These are phyloP conservation scores for Microdochium trichocladiopsis DNA, from an alignment of 2,329 filamentous ascomycete species.

Conservation along the genomic window DNA sequence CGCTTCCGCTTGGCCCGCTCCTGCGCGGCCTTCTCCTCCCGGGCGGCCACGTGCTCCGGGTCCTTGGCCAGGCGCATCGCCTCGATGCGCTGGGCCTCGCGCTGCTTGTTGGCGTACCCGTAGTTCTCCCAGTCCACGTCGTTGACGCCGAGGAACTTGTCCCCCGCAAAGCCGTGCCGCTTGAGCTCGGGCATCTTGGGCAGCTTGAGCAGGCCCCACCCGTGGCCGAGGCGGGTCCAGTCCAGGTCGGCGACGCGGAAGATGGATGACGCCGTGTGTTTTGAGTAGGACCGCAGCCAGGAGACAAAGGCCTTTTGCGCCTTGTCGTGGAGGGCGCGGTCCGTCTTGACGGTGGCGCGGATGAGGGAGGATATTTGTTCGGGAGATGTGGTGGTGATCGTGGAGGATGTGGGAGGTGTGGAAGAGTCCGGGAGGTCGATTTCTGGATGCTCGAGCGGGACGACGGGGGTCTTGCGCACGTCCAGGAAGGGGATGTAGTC, in stretches of 20 bases:
- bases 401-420: not conserved
- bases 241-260: constrained; percentile 78
- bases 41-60: constrained; percentile 25
- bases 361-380: constrained; percentile 50
- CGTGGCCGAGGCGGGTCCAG: constrained; percentile 73
- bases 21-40: constrained; percentile 21
- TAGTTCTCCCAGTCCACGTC: constrained; percentile 61
- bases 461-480: constrained; percentile 79
- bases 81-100: constrained; percentile 58
- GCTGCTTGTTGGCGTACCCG: constrained; percentile 63
- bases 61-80: constrained; percentile 30
- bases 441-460: constrained; percentile 48
- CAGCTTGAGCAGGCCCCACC: constrained; percentile 80
- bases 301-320: constrained; percentile 88
- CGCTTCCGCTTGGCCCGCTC: constrained; percentile 44
- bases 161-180: constrained; percentile 55
- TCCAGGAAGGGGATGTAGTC: constrained; percentile 85
- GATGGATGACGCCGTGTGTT: constrained; percentile 85
- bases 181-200: constrained; percentile 92
- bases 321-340: constrained; percentile 68
- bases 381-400: constrained; percentile 56
- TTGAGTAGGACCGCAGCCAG: constrained; percentile 86
- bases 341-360: constrained; percentile 44
- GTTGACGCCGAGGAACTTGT: constrained; percentile 51
- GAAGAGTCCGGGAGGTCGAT: constrained; percentile 23